These are phyloP conservation scores for Parietaria judaica DNA, from an alignment of 306 rosid genomes.

Conservation along the genomic window DNA sequence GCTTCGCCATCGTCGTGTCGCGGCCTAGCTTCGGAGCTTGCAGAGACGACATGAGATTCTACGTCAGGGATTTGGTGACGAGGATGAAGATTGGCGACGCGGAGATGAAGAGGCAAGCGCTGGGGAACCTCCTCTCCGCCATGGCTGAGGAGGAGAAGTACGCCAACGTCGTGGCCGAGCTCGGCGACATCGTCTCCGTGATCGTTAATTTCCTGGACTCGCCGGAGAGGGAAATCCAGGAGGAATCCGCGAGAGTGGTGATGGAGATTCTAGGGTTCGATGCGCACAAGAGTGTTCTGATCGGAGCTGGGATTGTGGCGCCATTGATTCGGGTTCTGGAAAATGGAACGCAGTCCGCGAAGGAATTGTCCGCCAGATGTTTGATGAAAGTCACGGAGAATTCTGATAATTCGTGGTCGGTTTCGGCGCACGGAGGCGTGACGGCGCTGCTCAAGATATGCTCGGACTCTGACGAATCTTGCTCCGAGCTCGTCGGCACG, in stretches of 20 bases:
- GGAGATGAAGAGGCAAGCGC: slow-evolving; percentile 60
- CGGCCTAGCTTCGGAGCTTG: slow-evolving; percentile 59
- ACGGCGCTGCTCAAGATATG: slow-evolving; percentile 63
- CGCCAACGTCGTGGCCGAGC: slow-evolving; percentile 50
- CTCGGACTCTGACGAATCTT: slow-evolving; percentile 20
- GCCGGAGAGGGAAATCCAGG: slow-evolving; percentile 48
- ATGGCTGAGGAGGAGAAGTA: slow-evolving; percentile 61
- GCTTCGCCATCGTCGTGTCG: slow-evolving; percentile 61
- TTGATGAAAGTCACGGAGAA: slow-evolving; percentile 64
- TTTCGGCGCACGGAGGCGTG: slow-evolving; percentile 88
- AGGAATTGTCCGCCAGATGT: slow-evolving; percentile 41
- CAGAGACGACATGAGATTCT: slow-evolving; percentile 79
- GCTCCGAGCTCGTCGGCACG: slow-evolving; percentile 48
- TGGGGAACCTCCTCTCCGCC: slow-evolving; percentile 39
- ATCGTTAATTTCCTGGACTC: slow-evolving; percentile 53
- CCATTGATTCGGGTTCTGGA: slow-evolving; percentile 69
- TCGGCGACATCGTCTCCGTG: slow-evolving; percentile 38
- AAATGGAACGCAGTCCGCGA: slow-evolving; percentile 48
- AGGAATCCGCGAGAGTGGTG: slow-evolving; percentile 47
- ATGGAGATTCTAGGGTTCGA: slow-evolving; percentile 46
- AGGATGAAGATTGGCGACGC: slow-evolving; percentile 69
- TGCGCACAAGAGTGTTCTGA: slow-evolving; percentile 38
- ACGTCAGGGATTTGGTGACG: slow-evolving; percentile 57
- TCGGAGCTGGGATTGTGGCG: slow-evolving; percentile 50
- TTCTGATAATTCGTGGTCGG: slow-evolving; percentile 81